Base-by-base conservation (phyloP, 2,329 filamentous ascomycete species). In the Hymenoscyphus linearis region DNA sequence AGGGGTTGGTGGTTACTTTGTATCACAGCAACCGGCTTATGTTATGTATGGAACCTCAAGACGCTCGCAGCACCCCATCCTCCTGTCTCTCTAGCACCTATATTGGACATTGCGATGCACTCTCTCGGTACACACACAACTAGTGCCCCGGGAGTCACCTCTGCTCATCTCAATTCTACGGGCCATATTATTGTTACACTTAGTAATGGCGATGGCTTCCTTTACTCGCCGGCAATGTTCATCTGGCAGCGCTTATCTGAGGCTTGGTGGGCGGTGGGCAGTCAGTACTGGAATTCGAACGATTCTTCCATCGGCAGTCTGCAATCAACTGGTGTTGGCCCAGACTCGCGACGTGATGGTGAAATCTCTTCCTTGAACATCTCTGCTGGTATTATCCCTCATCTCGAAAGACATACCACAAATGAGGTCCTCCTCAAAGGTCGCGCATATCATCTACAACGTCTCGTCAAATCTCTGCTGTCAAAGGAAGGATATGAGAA, bases 271-370 rank as follows among this genome's bases (percentile, higher is more conserved):
- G 93, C 93, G 0, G 92, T 98, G 0, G 93, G 93, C 18, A 96
- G 91, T 68, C 95, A 99, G 73, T 99, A 99, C 74, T 99, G 95
- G 96, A 98, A 99, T 75, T 96, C 92, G 0, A 96, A 92, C 58
- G 95, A 97, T 70, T 92, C 91, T 1, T 92, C 92, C 0, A 86
- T 96, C 58, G 87, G 89, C 55, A 90, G 92, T 57, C 76, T 96
- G 40, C 87, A 91, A 66, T 86, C 90, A 2, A 87, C 86, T 1
- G 85, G 86, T 10, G 82, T 87, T 7, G 85, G 87, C 0, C 79
- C 85, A 2, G 79, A 80, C 47, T 76, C 78, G 9, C 35, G 79
- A 78, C 62, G 74, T 68, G 76, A 78, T 58, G 76, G 78, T 9
- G 76, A 82, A 58, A 72, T 78, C 9, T 77, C 80, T 40, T 77